Base-by-base conservation (phyloP, 768 basidiomycete species). In the Agaricus subrufescens region DNA sequence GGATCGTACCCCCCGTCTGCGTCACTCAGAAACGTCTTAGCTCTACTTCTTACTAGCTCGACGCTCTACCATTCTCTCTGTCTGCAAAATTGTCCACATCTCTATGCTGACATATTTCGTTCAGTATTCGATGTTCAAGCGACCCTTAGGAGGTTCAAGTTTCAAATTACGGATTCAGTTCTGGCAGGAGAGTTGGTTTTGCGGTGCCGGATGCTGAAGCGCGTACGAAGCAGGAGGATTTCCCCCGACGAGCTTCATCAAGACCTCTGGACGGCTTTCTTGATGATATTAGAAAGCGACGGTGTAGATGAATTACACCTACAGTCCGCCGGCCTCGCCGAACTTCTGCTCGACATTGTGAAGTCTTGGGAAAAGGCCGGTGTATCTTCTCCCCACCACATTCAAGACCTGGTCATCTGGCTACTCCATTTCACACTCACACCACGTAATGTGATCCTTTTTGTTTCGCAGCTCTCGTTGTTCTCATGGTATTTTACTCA, bases 221-320 rank as follows among this genome's bases (percentile, higher is more conserved):
- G 82, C 56, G 76, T 79, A 50, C 70, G 75, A 25, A 69, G 63
- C 30, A 63, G 66, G 5, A 71, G 71, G 58, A 56, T 78, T 46
- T 67, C 72, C 2, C 42, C 50, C 3, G 60, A 54, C 29, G 58
- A 63, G 27, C 58, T 79, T 44, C 60, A 65, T 1, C 70, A 73
- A 38, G 84, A 85, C 64, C 63, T 87, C 25, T 84, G 82, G 77
- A 78, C 78, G 7, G 77, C 77, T 5, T 73, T 83, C 56, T 72
- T 83, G 58, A 84, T 87, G 80, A 63, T 82, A n/a, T 63, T 84
- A 31, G 86, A 88, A 64, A 79, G 77, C 60, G 74, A 75, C 38
- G 72, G 71, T 3, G 64, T 73, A 49, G 85, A 83, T 60, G 74
- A 74, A 54, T 63, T 58, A 25, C 78, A 83, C 26, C 72, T 86